Base-by-base conservation (phyloP, 768 basidiomycete genomes). In the Panaeolus papilionaceus region DNA sequence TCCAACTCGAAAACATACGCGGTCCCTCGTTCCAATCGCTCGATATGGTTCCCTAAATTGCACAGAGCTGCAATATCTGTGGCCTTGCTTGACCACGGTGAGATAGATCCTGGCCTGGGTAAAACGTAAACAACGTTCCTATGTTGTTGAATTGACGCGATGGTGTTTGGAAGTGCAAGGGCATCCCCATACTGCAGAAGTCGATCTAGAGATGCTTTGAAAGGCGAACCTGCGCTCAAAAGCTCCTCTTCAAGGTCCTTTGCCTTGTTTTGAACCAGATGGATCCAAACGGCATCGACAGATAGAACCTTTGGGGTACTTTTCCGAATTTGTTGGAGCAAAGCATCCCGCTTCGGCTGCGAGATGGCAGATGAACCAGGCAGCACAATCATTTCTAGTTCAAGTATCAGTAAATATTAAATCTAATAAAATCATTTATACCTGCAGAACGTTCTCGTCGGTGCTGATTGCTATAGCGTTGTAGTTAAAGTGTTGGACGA, bases 71-170 rank as follows among this genome's bases (percentile, higher is more conserved):
- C 87, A 65, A 99, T 99, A 76, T 99, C 96, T 0, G 97, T 98
- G 2, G 98, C 97, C 80, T 99, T 99, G 79, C 94, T 97, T 5
- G 97, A 98, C 98, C 98, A 99, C 2, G 98, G 96, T 4, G 97
- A 98, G 73, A 99, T 92, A 3, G 96, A 96, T 3, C 97, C 96
- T 8, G 89, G 85, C 67, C 96, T 82, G 11, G 96, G 96, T 6
- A 92, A 80, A 45, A 98, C 89, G 75, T 89, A 97, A 47, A 89
- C 79, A 11, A 89, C 80, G 62, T 87, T 86, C 33, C 69, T 70
- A 10, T 75, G 75, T 18, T 75, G 73, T 63, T 82, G 72, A n/a
- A 81, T 74, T 33, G 77, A 74, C 23, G 75, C 69, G 11, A 75
- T 69, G 0, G 90, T 89, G 7, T 72, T 78, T 3, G 81, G 75